Evolutionary conservation across 2,329 filamentous ascomycete genomes (phyloP).

Genomic region (Tothia fuscella): DNA sequence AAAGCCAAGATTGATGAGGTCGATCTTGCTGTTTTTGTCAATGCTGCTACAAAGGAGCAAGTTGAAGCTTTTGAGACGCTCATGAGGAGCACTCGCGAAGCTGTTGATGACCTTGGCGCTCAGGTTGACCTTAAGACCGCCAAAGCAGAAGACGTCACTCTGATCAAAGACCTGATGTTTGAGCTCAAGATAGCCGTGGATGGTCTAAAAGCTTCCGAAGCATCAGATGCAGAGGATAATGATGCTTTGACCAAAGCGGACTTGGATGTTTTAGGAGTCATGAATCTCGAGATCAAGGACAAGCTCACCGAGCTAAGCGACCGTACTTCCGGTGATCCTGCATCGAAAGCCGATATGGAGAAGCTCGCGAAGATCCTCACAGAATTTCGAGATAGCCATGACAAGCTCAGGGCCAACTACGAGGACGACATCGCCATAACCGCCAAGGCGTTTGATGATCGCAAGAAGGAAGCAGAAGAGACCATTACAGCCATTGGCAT

Average conservation of each 20-base stretch:
- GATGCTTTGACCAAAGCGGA: constrained; percentile 68
- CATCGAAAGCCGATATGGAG: constrained; percentile 64
- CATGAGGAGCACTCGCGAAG: constrained; percentile 63
- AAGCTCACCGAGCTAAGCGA: constrained; percentile 62
- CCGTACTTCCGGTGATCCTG: constrained; percentile 57
- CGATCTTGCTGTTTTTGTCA: constrained; percentile 50
- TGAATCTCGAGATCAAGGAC: constrained; percentile 75
- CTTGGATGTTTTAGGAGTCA: constrained; percentile 63
- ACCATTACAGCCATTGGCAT: constrained; percentile 68
- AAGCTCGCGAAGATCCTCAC: constrained; percentile 43
- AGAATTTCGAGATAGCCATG: constrained; percentile 44
- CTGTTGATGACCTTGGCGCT: constrained; percentile 52
- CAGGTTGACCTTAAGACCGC: constrained; percentile 57
- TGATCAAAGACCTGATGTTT: constrained; percentile 65
- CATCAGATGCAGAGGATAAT: constrained; percentile 32
- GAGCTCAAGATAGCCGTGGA: constrained; percentile 67
- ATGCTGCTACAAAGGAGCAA: constrained; percentile 51
- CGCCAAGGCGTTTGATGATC: constrained; percentile 68
- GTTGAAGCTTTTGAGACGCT: constrained; percentile 53
- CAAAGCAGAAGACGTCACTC: constrained; percentile 65
- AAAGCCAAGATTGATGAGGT: constrained; percentile 82
- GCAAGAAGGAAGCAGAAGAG: constrained; percentile 69
- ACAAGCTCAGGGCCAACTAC: constrained; percentile 60
- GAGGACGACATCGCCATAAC: constrained; percentile 63
- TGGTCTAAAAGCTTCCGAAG: constrained; percentile 41